Conservation (phyloP, 192 early-diverging fungal species). For the Globomyces pollinis-pini region DNA sequence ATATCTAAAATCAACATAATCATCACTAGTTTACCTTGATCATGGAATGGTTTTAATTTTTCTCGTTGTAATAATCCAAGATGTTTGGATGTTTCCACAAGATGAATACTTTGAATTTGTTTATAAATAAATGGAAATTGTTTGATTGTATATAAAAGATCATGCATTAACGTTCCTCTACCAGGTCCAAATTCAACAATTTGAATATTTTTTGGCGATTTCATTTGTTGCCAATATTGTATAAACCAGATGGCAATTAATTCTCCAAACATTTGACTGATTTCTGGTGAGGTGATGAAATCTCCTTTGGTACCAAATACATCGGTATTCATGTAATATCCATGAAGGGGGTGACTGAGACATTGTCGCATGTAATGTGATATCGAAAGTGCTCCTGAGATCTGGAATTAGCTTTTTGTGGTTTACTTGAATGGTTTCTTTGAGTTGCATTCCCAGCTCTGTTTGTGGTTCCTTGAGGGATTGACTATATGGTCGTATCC, state of each 20-base stretch:
- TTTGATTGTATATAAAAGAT: constrained; percentile 70
- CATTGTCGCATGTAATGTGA: constrained; percentile 84
- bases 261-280: constrained; percentile 98
- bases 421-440: constrained; percentile 8
- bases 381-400: constrained; percentile 52
- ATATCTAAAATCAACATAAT: constrained; percentile 5
- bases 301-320: constrained; percentile 87
- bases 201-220: constrained; percentile 26
- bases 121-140: constrained; percentile 62
- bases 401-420: no score
- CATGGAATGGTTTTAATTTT: constrained; percentile 10
- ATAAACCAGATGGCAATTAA: constrained; percentile 85
- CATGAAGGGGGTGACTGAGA: constrained; percentile 76
- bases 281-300: constrained; percentile 95
- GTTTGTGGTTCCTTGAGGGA: neutral
- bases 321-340: constrained; percentile 90
- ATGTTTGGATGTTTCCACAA: constrained; percentile 79
- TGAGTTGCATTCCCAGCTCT: neutral
- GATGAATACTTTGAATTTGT: constrained; percentile 57
- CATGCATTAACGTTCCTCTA: constrained; percentile 86
- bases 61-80: constrained; percentile 45
- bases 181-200: constrained; percentile 77
- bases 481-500: no score
- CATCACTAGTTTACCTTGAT: no score
- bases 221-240: constrained; percentile 67